Base-by-base conservation (phyloP, 345 rosid species). In the Hibiscus syriacus region DNA sequence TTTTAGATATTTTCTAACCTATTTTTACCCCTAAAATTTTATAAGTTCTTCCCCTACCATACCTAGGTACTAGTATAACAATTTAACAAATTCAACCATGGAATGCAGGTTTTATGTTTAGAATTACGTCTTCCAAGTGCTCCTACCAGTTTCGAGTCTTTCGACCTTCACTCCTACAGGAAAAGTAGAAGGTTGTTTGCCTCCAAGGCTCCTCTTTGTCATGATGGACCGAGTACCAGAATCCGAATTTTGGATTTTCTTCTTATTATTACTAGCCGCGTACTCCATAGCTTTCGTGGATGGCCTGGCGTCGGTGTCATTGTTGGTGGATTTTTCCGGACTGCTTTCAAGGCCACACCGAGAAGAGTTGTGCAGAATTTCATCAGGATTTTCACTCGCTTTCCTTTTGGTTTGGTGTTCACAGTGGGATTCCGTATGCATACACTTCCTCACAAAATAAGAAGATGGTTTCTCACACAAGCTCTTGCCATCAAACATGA, bases 381-480 rank as follows among this genome's bases (percentile, higher is more conserved):
- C 84, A 72, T 43, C 73, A 45, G 75, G 72, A 48, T 50, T 68
- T 43, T 75, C 80, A 22, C 57, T 25, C 27, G 10, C 27, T 57
- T 68, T 83, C 32, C 81, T 66, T 66, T 74, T 71, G 2, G 39
- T 55, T 55, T 70, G 80, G 20, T 30, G 32, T 55, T 70, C 78
- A 55, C 70, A 69, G 50, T 64, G 71, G 45, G 55, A 57, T 72
- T 64, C 83, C 4, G 70, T 72, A 66, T 74, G 84, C 0, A 70
- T 74, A 65, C 81, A 73, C 79, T 74, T 81, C 66, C 77, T 83
- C 45, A 81, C 80, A 68, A 92, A 86, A 64, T 87, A 89, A 17
- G 89, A 69, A 63, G 81, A 71, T 23, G 77, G 89, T 74, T 82
- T 92, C 82, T 92, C 94, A 53, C 96, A 92, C 71, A 80, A 78